Evolutionary conservation across 352 stramenopile species (phyloP), one percentile per base, ranked within the genome.

Genomic region (Phytophthora quininea): DNA sequence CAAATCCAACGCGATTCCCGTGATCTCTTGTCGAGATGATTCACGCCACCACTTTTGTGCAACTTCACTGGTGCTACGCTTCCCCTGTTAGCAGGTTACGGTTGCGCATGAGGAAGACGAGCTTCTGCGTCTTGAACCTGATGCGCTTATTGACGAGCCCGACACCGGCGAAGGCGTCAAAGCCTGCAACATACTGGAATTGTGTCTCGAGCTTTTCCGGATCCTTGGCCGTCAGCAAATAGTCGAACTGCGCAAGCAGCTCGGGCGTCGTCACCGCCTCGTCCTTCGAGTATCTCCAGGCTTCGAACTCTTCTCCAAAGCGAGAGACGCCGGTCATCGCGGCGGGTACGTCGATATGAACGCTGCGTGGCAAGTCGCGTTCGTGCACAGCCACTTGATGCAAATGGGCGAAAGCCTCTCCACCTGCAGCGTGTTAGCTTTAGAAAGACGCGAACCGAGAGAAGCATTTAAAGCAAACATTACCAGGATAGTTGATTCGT

Each of bases 301-400:
- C 54, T 0, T 76, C 30, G 37, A 90, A 93, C 62, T 91, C 84
- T 69, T 96, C 82, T n/a, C 88, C 86, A 60, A 96, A 96, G 43
- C 88, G 83, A 37, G 86, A 96, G 14, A 99, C 94, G 31, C 97
- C 97, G 1, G 93, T 98, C 95, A 99, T 98, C 8, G 96, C 95
- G 12, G 96, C 80, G 7, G 90, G 78, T 3, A 98, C 93, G 71
- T 98, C 95, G 65, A 99, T 96, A 62, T 99, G 89, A 38, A 98
- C 84, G 14, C 52, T 79, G 6, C 69, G 73, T 42, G 67, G 66
- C 14, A 80, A 52, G 7, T 79, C 11, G 4, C 67, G 66, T 27
- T 89, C 57, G 2, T 62, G 66, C 3, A 31, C 15, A 7, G 68
- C 66, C n/a, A 89, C 27, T 46, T 89, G 55, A 45, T 96, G 88